Evolutionary conservation across 2,329 filamentous ascomycete species (phyloP), one percentile per base, ranked within the genome.

Genomic region (Seiridium cupressi): DNA sequence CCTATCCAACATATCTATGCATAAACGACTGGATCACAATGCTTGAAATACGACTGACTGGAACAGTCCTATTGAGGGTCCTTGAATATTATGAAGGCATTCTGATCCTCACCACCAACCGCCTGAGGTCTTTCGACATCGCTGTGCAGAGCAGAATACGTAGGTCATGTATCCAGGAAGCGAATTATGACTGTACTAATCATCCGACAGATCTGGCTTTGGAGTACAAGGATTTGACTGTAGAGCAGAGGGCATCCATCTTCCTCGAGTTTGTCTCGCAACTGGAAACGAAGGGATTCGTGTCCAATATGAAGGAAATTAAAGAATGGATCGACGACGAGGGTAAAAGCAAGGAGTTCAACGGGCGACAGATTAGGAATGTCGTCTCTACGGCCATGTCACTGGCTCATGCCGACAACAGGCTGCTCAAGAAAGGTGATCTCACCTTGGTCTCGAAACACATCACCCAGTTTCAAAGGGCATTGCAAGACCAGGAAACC

Each of bases 151-250:
- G 18, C 18, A 26, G 18, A 2, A 61, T 72, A 3, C 61, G 61
- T 38, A 26, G 18, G 18, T 70, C 65, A 0, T 61, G 68, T 9
- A 65, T 71, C 51, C 62, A 2, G 18, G 18, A 26, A 26, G 18
- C 18, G 18, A 26, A 26, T 26, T 26, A 26, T 26, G 18, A 26
- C 18, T 26, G 18, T 26, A 26, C 18, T 26, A 26, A 26, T 26
- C 18, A 26, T 26, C 18, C 18, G 18, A 26, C 18, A 26, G 18
- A 71, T 51, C 58, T 71, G 31, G 65, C 61, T 10, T 32, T 65
- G 8, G 9, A 53, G 11, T 53, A 53, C 31, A 13, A 42, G 38
- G 13, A 13, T 42, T 42, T 42, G 38, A 42, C 38, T 2, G 13
- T 1, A 13, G 13, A 7, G 7, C 38, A 42, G 38, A 13, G 7